phyloP scores from a whole-genome alignment of 1,139 yeast genomes.

The Magnusiomyces tetraspermus region DNA sequence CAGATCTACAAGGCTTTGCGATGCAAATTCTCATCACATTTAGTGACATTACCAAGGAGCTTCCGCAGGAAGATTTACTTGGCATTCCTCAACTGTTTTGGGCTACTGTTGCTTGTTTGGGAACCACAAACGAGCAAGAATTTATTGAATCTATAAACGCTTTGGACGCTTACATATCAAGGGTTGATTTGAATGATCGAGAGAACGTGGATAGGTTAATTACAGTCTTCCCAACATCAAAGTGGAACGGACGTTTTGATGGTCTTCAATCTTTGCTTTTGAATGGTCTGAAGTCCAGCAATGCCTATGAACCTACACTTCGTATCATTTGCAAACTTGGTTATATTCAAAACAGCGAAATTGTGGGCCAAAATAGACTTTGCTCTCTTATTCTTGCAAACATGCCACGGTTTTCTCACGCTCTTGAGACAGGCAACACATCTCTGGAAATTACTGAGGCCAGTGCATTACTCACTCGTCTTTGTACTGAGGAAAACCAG shows the following conservation, averaged over 20 bases:
- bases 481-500: conserved; percentile 53
- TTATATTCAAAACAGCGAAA: conserved; percentile 54
- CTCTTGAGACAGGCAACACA: conserved; percentile 51
- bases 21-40: conserved; percentile 95
- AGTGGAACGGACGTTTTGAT: conserved; percentile 91
- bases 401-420: conserved; percentile 74
- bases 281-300: conserved; percentile 74
- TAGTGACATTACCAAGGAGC: conserved; percentile 81
- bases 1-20: conserved; percentile 91
- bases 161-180: conserved; percentile 70
- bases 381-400: conserved; percentile 67
- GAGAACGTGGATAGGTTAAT: conserved; percentile 78
- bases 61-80: conserved; percentile 66
- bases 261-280: conserved; percentile 74
- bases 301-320: conserved; percentile 70
- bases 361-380: conserved; percentile 64
- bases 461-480: conserved; percentile 37
- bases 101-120: conserved; percentile 89
- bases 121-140: conserved; percentile 87
- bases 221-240: conserved; percentile 73
- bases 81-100: conserved; percentile 92
- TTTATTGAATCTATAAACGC: conserved; percentile 80
- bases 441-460: conserved; percentile 26
- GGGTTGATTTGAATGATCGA: conserved; percentile 75
- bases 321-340: conserved; percentile 66